Conservation (phyloP, 768 basidiomycete species). For the Melanogaster broomeanus region DNA sequence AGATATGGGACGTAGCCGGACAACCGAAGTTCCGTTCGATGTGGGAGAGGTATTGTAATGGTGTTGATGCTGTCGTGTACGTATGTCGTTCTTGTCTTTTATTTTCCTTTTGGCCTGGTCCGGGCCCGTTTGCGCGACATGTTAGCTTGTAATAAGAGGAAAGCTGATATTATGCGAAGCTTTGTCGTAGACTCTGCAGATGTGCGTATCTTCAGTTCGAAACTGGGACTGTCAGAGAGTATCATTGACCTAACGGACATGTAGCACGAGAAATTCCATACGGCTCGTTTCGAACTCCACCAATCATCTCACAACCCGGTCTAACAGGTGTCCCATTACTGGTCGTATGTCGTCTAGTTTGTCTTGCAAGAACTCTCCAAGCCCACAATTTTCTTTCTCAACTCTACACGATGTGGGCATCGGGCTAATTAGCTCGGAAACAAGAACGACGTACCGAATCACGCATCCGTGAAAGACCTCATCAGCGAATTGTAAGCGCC, state of each 20-base stretch:
- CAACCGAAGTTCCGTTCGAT: conserved; percentile 94
- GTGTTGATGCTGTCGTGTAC: conserved; percentile 90
- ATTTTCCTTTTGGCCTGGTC: too few species aligned
- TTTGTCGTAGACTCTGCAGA: conserved; percentile 94
- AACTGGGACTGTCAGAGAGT: neutral
- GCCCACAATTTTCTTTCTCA: too few species aligned
- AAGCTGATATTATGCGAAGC: conserved; percentile 41
- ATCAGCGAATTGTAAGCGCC: conserved; percentile 69
- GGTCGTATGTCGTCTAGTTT: conserved; percentile 55
- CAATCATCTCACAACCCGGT: conserved; percentile 67
- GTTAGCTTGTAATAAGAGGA: neutral
- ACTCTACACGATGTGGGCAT: too few species aligned
- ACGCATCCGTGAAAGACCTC: conserved; percentile 79
- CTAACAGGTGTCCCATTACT: conserved; percentile 76
- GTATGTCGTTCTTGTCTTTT: conserved; percentile 24
- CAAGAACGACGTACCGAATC: conserved; percentile 84
- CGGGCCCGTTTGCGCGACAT: too few species aligned
- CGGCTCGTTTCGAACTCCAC: conserved; percentile 82
- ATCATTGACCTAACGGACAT: conserved; percentile 2
- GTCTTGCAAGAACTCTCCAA: neutral
- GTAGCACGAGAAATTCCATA: conserved; percentile 80
- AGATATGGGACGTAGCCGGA: conserved; percentile 95
- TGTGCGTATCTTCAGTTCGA: conserved; percentile 44
- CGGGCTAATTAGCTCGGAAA: conserved; percentile 68
- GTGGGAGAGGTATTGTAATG: conserved; percentile 94